Conservation (phyloP, 2,329 filamentous ascomycete species). For the Epichloe gansuensis region DNA sequence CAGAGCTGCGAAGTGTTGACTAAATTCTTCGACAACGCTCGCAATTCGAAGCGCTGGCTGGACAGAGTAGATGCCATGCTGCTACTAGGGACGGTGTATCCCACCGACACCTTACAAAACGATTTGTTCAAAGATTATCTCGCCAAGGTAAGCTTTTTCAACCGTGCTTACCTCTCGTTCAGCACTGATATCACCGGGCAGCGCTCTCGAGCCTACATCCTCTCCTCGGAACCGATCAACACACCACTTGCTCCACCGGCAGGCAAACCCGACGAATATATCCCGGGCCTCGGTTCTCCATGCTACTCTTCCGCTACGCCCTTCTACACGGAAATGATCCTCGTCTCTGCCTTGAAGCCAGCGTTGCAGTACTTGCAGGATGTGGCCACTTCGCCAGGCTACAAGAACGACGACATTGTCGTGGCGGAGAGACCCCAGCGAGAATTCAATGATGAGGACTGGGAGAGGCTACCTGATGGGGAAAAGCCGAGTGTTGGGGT, state of each 20-base stretch:
- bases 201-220: constrained; percentile 49
- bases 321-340: constrained; percentile 46
- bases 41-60: constrained; percentile 36
- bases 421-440: constrained; percentile 14
- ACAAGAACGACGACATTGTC: constrained; percentile 27
- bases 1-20: constrained; percentile 49
- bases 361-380: constrained; percentile 52
- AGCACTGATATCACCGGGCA: constrained; percentile 16
- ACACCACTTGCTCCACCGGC: constrained; percentile 40
- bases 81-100: constrained; percentile 35
- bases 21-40: constrained; percentile 43
- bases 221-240: constrained; percentile 38
- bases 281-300: constrained; percentile 46
- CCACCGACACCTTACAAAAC: constrained; percentile 27
- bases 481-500: constrained; percentile 16
- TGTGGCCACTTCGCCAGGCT: constrained; percentile 30
- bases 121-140: constrained; percentile 37
- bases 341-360: constrained; percentile 39
- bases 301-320: constrained; percentile 56
- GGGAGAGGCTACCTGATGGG: constrained; percentile 18
- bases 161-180: too few relatives aligned
- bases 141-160: constrained; percentile 28
- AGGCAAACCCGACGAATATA: constrained; percentile 30
- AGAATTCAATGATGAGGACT: constrained; percentile 17
- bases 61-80: constrained; percentile 34